A percentile compares a stretch with the other conserved stretches of the same genome.
Conservation (phyloP, 352 stramenopile genomes). For the Pythium phragmiticola region DNA sequence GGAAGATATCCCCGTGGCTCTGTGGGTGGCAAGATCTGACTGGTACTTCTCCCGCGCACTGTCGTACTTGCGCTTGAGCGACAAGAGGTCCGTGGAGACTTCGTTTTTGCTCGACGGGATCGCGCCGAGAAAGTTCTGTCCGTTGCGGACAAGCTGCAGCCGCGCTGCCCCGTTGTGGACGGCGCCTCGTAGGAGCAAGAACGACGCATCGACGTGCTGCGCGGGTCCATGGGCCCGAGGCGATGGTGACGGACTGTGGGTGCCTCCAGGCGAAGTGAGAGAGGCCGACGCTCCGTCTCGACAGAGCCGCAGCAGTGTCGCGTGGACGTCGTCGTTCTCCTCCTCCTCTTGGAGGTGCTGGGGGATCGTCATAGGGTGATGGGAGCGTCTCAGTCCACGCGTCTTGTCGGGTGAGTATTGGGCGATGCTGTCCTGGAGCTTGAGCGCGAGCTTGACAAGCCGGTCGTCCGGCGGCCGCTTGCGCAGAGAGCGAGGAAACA, state of each 20-base stretch:
- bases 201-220: conserved; percentile 37
- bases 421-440: conserved; percentile 43
- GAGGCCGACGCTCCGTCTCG: conserved; percentile 10
- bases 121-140: conserved; percentile 41
- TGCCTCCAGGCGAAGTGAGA: not conserved
- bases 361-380: conserved; percentile 11
- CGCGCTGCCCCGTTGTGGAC: conserved; percentile 52
- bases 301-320: conserved; percentile 11
- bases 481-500: conserved; percentile 38
- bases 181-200: conserved; percentile 46
- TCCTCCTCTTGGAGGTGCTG: conserved; percentile 1
- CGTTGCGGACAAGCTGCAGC: conserved; percentile 49
- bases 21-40: conserved; percentile 4
- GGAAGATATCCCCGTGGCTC: not conserved
- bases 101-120: conserved; percentile 28
- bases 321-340: conserved; percentile 17
- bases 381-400: conserved; percentile 25
- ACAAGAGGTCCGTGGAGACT: conserved; percentile 28
- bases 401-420: conserved; percentile 55
- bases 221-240: conserved; percentile 16
- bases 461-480: conserved; percentile 47
- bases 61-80: conserved; percentile 25
- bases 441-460: conserved; percentile 47
- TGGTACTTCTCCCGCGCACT: conserved; percentile 10
- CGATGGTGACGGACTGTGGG: not conserved